Conservation (phyloP, 1,139 yeast genomes). For the Taphrina betulina region DNA sequence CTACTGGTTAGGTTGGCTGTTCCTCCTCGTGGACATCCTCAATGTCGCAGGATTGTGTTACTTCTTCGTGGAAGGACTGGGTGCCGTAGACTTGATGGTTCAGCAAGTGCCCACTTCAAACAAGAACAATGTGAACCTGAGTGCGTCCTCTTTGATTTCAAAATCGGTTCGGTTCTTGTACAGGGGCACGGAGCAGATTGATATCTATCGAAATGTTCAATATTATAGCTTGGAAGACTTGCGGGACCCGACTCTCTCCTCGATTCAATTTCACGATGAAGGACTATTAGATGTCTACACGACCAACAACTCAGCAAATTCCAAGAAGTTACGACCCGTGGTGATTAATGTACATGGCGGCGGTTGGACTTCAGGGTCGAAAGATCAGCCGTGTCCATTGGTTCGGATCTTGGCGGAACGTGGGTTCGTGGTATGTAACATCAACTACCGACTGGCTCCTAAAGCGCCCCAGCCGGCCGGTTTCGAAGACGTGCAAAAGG, state of each 20-base stretch:
- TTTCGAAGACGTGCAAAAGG: slow-evolving; percentile 10
- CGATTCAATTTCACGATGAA: background rate
- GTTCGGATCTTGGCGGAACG: slow-evolving; percentile 13
- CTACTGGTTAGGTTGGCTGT: slow-evolving; percentile 8
- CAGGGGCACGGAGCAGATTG: too few relatives aligned
- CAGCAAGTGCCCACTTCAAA: background rate
- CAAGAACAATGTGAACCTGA: background rate
- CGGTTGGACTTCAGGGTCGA: slow-evolving; percentile 16
- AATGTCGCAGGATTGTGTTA: slow-evolving; percentile 8
- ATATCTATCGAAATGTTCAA: background rate
- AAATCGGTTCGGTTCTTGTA: too few relatives aligned
- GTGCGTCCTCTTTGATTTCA: background rate
- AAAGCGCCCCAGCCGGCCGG: slow-evolving; percentile 23
- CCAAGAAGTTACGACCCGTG: slow-evolving; percentile 10
- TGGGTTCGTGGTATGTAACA: slow-evolving; percentile 15
- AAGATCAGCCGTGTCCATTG: slow-evolving; percentile 19
- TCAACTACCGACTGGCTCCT: slow-evolving; percentile 25
- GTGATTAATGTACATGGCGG: slow-evolving; percentile 29
- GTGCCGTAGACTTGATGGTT: background rate
- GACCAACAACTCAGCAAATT: background rate
- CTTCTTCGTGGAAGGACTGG: slow-evolving; percentile 11
- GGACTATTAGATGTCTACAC: slow-evolving; percentile 19
- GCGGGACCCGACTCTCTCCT: background rate
- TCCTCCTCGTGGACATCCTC: slow-evolving; percentile 17
- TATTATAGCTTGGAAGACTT: slow-evolving; percentile 11